Evolutionary conservation across 140 eudicot species (phyloP).

Genomic region (Senecio squalidus): DNA sequence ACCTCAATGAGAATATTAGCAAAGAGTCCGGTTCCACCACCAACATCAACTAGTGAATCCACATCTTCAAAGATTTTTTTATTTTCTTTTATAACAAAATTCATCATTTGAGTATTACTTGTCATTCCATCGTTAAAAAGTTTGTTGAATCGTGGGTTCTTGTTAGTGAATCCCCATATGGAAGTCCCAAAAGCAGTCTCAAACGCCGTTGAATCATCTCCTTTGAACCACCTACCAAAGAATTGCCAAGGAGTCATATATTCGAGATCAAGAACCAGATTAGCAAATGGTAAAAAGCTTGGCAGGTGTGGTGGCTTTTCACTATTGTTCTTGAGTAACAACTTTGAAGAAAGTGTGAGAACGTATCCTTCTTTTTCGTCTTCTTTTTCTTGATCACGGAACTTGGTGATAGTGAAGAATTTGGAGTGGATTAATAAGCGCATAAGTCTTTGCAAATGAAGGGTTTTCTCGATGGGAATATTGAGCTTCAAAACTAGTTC

Average conservation of each 20-base stretch:
- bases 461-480: conserved; percentile 17
- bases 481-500: conserved; percentile 19
- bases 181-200: conserved; percentile 21
- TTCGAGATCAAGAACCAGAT: conserved; percentile 1
- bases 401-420: conserved; percentile 15
- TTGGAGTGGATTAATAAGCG: conserved; percentile 15
- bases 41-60: conserved; percentile 54
- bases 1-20: conserved; percentile 36
- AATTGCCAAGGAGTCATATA: conserved; percentile 28
- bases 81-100: conserved; percentile 10
- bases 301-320: too few species aligned
- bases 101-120: conserved; percentile 34
- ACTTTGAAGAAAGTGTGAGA: conserved; percentile 24
- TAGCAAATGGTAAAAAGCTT: conserved; percentile 25
- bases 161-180: conserved; percentile 25
- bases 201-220: conserved; percentile 23
- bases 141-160: conserved; percentile 21
- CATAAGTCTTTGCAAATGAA: conserved; percentile 21
- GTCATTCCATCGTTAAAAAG: conserved; percentile 52
- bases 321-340: conserved; percentile 28
- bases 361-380: conserved; percentile 23
- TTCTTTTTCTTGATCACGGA: conserved; percentile 9
- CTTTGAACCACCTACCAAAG: conserved; percentile 39
- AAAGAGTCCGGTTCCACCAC: conserved; percentile 46
- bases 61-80: conserved; percentile 34